Base-by-base conservation (phyloP, 1,284 basidiomycete species). In the Leccinum colubrinum region DNA sequence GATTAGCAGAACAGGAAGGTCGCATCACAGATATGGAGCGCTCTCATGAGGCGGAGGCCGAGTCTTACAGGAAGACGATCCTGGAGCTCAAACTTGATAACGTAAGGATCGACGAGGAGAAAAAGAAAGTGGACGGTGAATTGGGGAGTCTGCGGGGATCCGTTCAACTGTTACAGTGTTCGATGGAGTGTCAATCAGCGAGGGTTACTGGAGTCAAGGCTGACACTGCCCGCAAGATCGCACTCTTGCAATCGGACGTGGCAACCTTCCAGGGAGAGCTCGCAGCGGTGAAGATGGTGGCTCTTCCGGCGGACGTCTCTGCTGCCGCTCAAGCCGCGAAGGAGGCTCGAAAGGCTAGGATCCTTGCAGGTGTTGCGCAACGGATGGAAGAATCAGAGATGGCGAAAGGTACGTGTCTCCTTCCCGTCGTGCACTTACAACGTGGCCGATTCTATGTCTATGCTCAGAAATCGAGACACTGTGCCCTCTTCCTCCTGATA, bases 171-270 rank as follows among this genome's bases (percentile, higher is more conserved):
- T 9, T 62, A 1, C 61, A 59, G 51, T 25, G 9, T 1, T 59
- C 43, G 43, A 39, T 64, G 54, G 70, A 70, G 15, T 56, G 55
- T 9, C 68, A 74, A 3, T 57, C 50, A 1, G 62, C 67, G 25
- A 68, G 65, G 39, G 39, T 69, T 11, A 61, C 62, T 0, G 59
- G 51, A 4, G 52, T 72, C 59, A 71, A 54, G 58, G 72, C 69
- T 15, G 70, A 74, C 9, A 8, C 59, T 6, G 37, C 69, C 0
- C 65, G 56, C 25, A 73, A 58, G 63, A 63, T 72, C 11, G 33
- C 50, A 4, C 57, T 66, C 14, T 50, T 74, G 3, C 59, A 66
- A n/a, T 61, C 61, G 17, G 70, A 60, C 11, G 12, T 72, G 4
- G 67, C 57, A 0, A 43, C 20, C 4, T 46, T 70, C 37, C 62